These are phyloP conservation scores for Solanum piurae DNA, from an alignment of 257 asterid species.

Conservation along the genomic window DNA sequence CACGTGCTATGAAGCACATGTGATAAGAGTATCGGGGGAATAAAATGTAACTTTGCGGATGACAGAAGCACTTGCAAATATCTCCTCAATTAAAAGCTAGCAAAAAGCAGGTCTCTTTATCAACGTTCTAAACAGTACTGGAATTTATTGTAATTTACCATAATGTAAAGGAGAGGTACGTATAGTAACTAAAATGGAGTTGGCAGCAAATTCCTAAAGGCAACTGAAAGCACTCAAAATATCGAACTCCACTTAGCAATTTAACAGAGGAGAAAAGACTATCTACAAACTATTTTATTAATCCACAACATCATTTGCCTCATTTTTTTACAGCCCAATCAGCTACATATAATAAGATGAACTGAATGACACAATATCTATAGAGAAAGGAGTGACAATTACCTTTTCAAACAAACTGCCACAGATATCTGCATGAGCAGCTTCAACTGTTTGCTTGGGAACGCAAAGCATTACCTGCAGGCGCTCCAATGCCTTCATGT, in stretches of 20 bases:
- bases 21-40: background rate
- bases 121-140: background rate
- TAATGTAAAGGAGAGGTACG: background rate
- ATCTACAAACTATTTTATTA: background rate
- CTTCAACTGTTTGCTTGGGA: slow-evolving; percentile 85
- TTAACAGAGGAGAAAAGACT: background rate
- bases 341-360: background rate
- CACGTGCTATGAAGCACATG: background rate
- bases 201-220: background rate
- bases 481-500: slow-evolving; percentile 68
- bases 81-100: background rate
- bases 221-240: background rate
- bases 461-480: slow-evolving; percentile 86
- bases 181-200: background rate
- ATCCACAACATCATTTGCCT: background rate
- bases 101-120: background rate
- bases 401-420: slow-evolving; percentile 96
- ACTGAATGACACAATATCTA: background rate
- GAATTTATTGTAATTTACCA: background rate
- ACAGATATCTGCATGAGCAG: slow-evolving; percentile 85
- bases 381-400: background rate
- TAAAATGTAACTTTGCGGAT: background rate
- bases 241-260: background rate
- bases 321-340: background rate
- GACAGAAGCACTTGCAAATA: background rate